phyloP scores from a whole-genome alignment of 257 asterid genomes.

The Voacanga thouarsii region DNA sequence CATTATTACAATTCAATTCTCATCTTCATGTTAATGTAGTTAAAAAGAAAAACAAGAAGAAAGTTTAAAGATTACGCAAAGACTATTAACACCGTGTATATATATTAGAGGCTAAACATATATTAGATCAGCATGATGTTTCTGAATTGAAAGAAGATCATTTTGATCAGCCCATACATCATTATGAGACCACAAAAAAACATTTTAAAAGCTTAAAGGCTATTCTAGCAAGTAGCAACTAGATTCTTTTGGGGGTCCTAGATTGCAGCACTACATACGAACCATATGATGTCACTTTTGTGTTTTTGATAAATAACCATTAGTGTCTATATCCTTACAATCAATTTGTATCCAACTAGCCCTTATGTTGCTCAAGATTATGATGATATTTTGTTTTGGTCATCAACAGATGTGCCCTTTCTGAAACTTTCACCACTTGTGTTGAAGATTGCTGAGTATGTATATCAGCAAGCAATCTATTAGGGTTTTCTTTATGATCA shows the following conservation, averaged over 20 bases:
- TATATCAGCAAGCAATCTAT: background rate
- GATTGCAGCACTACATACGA: slow-evolving; percentile 14
- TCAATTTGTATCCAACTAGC: slow-evolving; percentile 3
- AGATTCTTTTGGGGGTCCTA: slow-evolving; percentile 11
- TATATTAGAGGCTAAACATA: background rate
- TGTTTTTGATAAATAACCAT: background rate
- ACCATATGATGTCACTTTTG: slow-evolving; percentile 1
- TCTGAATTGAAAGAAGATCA: background rate
- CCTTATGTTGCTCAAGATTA: background rate
- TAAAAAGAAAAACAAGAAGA: background rate
- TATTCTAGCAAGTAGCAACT: slow-evolving; percentile 10
- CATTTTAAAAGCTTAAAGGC: slow-evolving; percentile 18
- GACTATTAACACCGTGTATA: background rate
- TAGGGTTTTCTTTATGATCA: background rate
- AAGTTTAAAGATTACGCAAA: background rate
- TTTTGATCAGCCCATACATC: background rate
- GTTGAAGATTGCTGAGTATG: background rate
- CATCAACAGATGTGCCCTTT: no score
- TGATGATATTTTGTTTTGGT: background rate
- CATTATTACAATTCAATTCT: no score
- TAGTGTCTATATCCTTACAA: background rate
- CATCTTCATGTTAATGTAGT: no score
- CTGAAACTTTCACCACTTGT: no score
- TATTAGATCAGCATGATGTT: background rate
- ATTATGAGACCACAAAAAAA: slow-evolving; percentile 8